A percentile compares a stretch with the other conserved stretches of the same genome.
phyloP scores from a whole-genome alignment of 2,329 filamentous ascomycete species.

The Septoria linicola region DNA sequence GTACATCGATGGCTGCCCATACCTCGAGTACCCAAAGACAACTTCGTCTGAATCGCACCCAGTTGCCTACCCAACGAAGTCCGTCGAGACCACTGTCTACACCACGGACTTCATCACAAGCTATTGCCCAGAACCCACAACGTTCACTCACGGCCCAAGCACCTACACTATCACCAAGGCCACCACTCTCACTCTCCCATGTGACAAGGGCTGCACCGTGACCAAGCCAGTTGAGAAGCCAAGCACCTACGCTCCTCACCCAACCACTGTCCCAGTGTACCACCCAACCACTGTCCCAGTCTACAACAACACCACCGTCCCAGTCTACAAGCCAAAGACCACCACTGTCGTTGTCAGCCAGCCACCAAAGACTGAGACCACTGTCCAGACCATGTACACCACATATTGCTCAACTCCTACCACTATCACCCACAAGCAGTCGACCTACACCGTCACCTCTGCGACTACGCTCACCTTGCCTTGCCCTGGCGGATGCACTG shows the following conservation, averaged over 20 bases:
- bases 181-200: conserved; percentile 30
- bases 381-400: conserved; percentile 63
- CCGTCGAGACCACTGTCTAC: background rate
- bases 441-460: conserved; percentile 66
- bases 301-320: background rate
- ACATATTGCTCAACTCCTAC: conserved; percentile 72
- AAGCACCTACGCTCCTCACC: background rate
- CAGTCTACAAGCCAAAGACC: background rate
- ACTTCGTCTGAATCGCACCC: background rate
- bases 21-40: conserved; percentile 2
- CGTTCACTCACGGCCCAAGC: conserved; percentile 61
- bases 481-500: conserved; percentile 18
- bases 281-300: background rate
- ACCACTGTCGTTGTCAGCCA: conserved; percentile 34
- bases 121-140: conserved; percentile 68
- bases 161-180: conserved; percentile 66
- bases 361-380: conserved; percentile 56
- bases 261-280: background rate
- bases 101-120: conserved; percentile 66
- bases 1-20: conserved; percentile 14
- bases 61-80: conserved; percentile 6
- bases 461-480: conserved; percentile 31
- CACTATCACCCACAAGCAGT: conserved; percentile 60
- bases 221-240: conserved; percentile 13
- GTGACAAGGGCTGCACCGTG: conserved; percentile 20